Conservation (phyloP, 805 yeast genomes). For the Ogataea minuta region DNA sequence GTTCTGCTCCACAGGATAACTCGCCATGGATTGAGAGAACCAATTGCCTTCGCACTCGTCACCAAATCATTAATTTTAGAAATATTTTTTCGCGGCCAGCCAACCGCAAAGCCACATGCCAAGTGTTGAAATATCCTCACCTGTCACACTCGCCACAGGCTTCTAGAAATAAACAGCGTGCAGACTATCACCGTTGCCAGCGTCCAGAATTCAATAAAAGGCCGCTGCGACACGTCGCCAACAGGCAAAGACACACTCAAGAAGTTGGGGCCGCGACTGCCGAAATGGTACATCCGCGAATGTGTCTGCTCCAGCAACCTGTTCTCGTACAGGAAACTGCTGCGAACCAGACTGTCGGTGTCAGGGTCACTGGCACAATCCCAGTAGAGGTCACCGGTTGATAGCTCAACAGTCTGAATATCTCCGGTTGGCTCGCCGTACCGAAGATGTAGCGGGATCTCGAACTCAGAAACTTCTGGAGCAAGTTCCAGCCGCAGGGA, state of each 20-base stretch:
- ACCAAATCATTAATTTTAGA: conserved; percentile 7
- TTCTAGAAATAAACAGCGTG: neutral
- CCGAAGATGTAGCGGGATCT: conserved; percentile 34
- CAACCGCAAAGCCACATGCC: conserved; percentile 9
- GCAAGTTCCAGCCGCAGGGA: conserved; percentile 21
- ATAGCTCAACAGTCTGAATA: conserved; percentile 8
- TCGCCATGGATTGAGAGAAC: neutral
- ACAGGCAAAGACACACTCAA: conserved; percentile 3
- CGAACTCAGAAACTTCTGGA: conserved; percentile 22
- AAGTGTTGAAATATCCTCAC: conserved; percentile 1
- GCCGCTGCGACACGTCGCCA: conserved; percentile 1
- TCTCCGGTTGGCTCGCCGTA: conserved; percentile 28
- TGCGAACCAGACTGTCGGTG: conserved; percentile 10
- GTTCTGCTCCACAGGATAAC: conserved; percentile 2
- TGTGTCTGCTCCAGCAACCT: conserved; percentile 3
- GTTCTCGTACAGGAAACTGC: conserved; percentile 25
- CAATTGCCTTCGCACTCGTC: conserved; percentile 2
- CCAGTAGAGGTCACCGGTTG: conserved; percentile 30
- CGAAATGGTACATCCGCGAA: conserved; percentile 2
- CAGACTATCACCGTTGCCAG: conserved; percentile 5
- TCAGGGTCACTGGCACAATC: conserved; percentile 21
- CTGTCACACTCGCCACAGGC: conserved; percentile 4
- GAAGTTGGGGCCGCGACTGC: conserved; percentile 2
- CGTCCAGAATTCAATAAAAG: conserved; percentile 2
- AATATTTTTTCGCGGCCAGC: conserved; percentile 9